Base-by-base conservation (phyloP, 1,284 basidiomycete genomes). In the Somion occarium region DNA sequence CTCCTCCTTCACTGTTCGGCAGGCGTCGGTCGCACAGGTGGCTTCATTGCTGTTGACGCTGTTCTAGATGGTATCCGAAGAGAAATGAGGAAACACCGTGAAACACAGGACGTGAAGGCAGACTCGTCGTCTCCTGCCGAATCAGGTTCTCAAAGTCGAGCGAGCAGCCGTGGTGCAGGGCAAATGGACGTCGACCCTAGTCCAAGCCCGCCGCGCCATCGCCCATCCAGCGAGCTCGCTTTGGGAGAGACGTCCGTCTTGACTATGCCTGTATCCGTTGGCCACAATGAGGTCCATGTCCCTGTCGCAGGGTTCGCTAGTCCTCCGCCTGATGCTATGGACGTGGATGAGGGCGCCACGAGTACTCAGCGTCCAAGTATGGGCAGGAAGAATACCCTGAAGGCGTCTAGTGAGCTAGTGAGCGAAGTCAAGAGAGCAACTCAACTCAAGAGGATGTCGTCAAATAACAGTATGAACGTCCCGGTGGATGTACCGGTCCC, bases 21-120 rank as follows among this genome's bases (percentile, higher is more conserved):
- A 0, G 93, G 93, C 13, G 91, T 96, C 3, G 93, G 93, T 0
- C 79, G 93, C 37, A 97, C 94, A 0, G 93, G 93, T 22, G 91
- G 90, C 38, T 97, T 91, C 66, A 93, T 97, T 62, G 83, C 90
- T 11, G 81, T 95, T 3, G 92, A 95, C 66, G 87, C 93, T 1
- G 76, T 94, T 37, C 71, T 95, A 39, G 91, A 95, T 62, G 87
- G 82, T 0, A 72, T 96, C 2, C 73, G 81, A 53, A 69, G 78
- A 38, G 90, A 93, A 65, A 61, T 87, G 61, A 66, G 70, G 52
- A 74, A 66, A 55, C 57, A 60, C 20, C 58, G 54, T 46, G 65
- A 62, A 53, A 54, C 23, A 51, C 50, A 44, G 44, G 49, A 19
- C 53, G 46, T 7, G 54, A 47, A 49, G 61, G 61, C 13, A 47